These are phyloP conservation scores for Starmera pachycereana DNA, from an alignment of 805 yeast species.

Conservation along the genomic window DNA sequence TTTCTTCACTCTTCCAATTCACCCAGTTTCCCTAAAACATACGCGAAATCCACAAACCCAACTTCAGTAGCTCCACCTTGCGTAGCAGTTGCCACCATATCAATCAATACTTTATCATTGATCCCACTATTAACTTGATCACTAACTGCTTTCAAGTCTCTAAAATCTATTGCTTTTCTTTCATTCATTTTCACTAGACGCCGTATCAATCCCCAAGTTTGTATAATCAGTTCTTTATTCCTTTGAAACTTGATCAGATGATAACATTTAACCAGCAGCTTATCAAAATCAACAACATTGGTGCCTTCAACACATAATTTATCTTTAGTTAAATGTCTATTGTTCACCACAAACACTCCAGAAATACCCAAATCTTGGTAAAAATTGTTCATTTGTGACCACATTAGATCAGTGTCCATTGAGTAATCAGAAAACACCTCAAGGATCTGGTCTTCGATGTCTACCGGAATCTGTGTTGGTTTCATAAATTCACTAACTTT, in stretches of 20 bases:
- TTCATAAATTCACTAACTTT: slow-evolving; percentile 20
- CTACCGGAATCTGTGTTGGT: slow-evolving; percentile 26
- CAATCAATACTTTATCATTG: slow-evolving; percentile 25
- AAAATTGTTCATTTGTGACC: slow-evolving; percentile 19
- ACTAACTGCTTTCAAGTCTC: slow-evolving; percentile 26
- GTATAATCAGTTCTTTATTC: slow-evolving; percentile 25
- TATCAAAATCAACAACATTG: slow-evolving; percentile 37
- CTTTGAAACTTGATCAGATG: slow-evolving; percentile 30
- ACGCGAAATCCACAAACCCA: slow-evolving; percentile 36
- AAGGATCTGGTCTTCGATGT: slow-evolving; percentile 34
- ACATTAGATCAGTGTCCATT: slow-evolving; percentile 30
- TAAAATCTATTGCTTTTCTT: slow-evolving; percentile 21
- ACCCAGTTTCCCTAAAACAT: slow-evolving; percentile 38
- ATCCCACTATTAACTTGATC: slow-evolving; percentile 22
- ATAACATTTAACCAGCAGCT: slow-evolving; percentile 28
- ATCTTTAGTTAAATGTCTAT: slow-evolving; percentile 12
- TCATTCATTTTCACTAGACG: slow-evolving; percentile 15
- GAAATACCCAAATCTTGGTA: slow-evolving; percentile 23
- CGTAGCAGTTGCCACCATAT: slow-evolving; percentile 36
- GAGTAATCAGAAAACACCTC: slow-evolving; percentile 31
- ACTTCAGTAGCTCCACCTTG: slow-evolving; percentile 25
- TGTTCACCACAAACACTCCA: slow-evolving; percentile 17
- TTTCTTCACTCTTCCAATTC: slow-evolving; percentile 13
- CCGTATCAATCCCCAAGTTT: slow-evolving; percentile 31
- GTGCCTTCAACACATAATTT: slow-evolving; percentile 30